Evolutionary conservation across 2,329 filamentous ascomycete genomes (phyloP).

Genomic region (Sclerotinia trifoliorum): DNA sequence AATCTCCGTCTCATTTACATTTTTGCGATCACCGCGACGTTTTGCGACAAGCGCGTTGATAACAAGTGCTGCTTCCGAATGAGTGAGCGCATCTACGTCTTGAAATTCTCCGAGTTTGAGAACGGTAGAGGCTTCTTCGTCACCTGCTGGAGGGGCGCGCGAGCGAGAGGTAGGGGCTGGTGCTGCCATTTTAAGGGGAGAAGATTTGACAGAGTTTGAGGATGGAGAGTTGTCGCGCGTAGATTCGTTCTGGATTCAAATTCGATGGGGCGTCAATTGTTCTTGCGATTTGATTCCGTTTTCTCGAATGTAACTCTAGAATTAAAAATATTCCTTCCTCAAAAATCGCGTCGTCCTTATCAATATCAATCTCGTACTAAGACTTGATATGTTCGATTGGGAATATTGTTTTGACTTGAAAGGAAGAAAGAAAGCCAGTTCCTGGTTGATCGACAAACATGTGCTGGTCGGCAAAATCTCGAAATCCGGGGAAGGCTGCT

Average conservation of each 20-base stretch:
- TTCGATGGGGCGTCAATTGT: neutral
- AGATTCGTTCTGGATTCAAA: neutral
- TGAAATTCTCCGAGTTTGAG: slow-evolving; percentile 93
- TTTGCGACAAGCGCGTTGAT: slow-evolving; percentile 86
- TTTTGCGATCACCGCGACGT: slow-evolving; percentile 74
- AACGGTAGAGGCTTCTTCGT: slow-evolving; percentile 80
- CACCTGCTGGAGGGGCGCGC: slow-evolving; percentile 68
- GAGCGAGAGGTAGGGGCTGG: slow-evolving; percentile 54
- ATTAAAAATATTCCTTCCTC: neutral
- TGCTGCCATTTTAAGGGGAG: slow-evolving; percentile 19
- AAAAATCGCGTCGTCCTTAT: neutral
- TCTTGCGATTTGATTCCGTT: neutral
- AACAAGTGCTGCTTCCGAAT: slow-evolving; percentile 88
- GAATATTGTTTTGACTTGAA: slow-evolving; percentile 8
- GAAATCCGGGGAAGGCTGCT: slow-evolving; percentile 18
- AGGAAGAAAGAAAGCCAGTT: slow-evolving; percentile 16
- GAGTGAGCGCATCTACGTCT: slow-evolving; percentile 83
- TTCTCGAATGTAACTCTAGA: neutral
- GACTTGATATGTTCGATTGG: neutral
- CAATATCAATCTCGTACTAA: neutral
- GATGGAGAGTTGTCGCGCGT: neutral
- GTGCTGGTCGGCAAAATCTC: slow-evolving; percentile 18
- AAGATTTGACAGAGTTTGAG: neutral
- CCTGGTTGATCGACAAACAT: neutral
- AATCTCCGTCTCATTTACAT: slow-evolving; percentile 81